These are phyloP conservation scores for Debaryomyces prosopidis DNA, from an alignment of 805 yeast genomes.

Conservation along the genomic window DNA sequence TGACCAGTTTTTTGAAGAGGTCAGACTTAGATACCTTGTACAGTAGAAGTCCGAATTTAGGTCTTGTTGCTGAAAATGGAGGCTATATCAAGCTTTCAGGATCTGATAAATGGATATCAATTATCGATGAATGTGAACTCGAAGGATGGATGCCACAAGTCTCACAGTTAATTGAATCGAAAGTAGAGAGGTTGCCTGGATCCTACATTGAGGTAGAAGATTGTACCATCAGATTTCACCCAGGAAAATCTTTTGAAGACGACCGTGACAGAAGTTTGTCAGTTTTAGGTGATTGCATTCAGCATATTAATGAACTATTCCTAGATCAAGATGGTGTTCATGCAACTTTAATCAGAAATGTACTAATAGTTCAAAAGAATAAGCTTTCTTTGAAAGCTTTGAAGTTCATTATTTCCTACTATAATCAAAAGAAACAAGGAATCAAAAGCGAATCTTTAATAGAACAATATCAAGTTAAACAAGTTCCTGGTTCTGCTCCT, in stretches of 20 bases:
- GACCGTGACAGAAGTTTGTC: conserved; percentile 63
- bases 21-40: conserved; percentile 67
- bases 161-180: conserved; percentile 52
- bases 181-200: conserved; percentile 79
- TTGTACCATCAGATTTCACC: conserved; percentile 72
- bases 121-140: conserved; percentile 51
- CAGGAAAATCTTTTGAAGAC: conserved; percentile 63
- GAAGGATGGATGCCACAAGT: conserved; percentile 61
- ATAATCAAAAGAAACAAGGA: conserved; percentile 18
- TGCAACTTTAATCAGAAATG: conserved; percentile 70
- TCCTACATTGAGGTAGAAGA: conserved; percentile 72
- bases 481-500: conserved; percentile 16
- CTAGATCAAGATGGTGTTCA: conserved; percentile 55
- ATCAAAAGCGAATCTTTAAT: conserved; percentile 17
- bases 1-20: conserved; percentile 65
- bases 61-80: conserved; percentile 89
- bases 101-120: conserved; percentile 57
- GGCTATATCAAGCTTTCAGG: conserved; percentile 66
- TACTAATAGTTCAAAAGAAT: conserved; percentile 70
- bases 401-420: conserved; percentile 46
- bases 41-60: conserved; percentile 66
- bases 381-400: conserved; percentile 59
- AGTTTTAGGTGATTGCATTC: conserved; percentile 79
- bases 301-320: conserved; percentile 78
- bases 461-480: conserved; percentile 24